These are phyloP conservation scores for Poterioochromonas sp. DNA, from an alignment of 352 stramenopile species.

Conservation along the genomic window DNA sequence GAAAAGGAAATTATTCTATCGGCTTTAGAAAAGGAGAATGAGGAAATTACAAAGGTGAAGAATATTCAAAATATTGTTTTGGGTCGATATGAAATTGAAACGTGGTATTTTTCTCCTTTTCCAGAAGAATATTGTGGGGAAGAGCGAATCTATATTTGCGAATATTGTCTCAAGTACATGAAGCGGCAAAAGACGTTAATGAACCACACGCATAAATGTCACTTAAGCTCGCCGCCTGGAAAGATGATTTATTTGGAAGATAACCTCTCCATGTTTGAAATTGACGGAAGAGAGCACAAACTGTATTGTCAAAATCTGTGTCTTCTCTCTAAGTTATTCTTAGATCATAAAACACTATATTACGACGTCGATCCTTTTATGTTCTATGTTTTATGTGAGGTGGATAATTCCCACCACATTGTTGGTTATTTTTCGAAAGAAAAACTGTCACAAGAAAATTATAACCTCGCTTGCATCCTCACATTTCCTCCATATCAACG, in stretches of 20 bases:
- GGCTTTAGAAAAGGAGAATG: slow-evolving; percentile 68
- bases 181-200: slow-evolving; percentile 52
- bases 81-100: slow-evolving; percentile 66
- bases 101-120: slow-evolving; percentile 82
- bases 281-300: slow-evolving; percentile 89
- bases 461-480: slow-evolving; percentile 99
- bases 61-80: slow-evolving; percentile 75
- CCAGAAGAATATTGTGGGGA: slow-evolving; percentile 62
- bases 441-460: slow-evolving; percentile 91
- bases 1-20: slow-evolving; percentile 55
- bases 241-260: slow-evolving; percentile 69
- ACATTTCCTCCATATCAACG: slow-evolving; percentile 97
- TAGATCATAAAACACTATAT: slow-evolving; percentile 99
- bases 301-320: slow-evolving; percentile 98
- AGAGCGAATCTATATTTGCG: slow-evolving; percentile 70
- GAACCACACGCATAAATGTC: slow-evolving; percentile 49
- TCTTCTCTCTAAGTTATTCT: slow-evolving; percentile 96
- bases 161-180: slow-evolving; percentile 81
- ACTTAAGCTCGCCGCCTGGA: slow-evolving; percentile 41
- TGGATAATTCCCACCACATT: slow-evolving; percentile 52
- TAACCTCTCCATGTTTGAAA: slow-evolving; percentile 88
- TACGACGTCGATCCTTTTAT: slow-evolving; percentile 99
- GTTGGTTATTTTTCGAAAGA: slow-evolving; percentile 98
- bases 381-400: slow-evolving; percentile 97
- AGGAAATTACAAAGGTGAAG: slow-evolving; percentile 78